phyloP scores from a whole-genome alignment of 2,329 filamentous ascomycete genomes.

The Cladosporium velox region DNA sequence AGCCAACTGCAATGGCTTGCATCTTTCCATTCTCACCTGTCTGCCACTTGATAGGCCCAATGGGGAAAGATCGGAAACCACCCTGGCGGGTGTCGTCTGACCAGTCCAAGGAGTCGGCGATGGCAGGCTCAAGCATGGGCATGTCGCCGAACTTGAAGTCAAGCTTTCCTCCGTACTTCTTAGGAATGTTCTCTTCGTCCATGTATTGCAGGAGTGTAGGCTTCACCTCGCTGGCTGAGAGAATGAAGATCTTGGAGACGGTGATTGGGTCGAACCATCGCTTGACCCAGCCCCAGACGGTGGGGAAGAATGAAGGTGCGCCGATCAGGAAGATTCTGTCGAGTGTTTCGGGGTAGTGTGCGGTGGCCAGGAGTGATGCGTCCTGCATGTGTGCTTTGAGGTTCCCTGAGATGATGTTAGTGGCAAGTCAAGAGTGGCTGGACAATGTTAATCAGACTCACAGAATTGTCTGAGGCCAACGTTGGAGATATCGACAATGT shows the following conservation, averaged over 20 bases:
- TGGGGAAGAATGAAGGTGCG: constrained; percentile 86
- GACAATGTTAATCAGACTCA: neutral
- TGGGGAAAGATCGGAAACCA: constrained; percentile 47
- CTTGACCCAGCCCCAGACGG: constrained; percentile 93
- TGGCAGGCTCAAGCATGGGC: constrained; percentile 66
- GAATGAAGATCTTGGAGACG: constrained; percentile 87
- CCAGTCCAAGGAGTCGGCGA: constrained; percentile 48
- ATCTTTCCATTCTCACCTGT: constrained; percentile 46
- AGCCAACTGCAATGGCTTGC: constrained; percentile 49
- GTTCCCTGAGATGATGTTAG: constrained; percentile 62
- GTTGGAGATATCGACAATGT: constrained; percentile 88
- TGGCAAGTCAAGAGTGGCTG: no score
- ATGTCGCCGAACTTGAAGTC: constrained; percentile 79
- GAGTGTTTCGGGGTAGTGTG: constrained; percentile 92
- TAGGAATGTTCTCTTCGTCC: constrained; percentile 79
- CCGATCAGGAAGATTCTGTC: constrained; percentile 87
- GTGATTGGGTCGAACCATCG: constrained; percentile 59
- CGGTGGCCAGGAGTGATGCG: constrained; percentile 82
- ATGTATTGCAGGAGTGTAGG: constrained; percentile 79
- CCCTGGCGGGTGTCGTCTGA: constrained; percentile 32
- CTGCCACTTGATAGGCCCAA: constrained; percentile 50
- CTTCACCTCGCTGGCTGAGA: constrained; percentile 71
- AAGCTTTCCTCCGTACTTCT: constrained; percentile 83
- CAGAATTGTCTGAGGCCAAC: constrained; percentile 85
- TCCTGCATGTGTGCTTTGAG: constrained; percentile 92